Evolutionary conservation across 164 flowering plant species (phyloP).

Genomic region (Vitis amurensis): DNA sequence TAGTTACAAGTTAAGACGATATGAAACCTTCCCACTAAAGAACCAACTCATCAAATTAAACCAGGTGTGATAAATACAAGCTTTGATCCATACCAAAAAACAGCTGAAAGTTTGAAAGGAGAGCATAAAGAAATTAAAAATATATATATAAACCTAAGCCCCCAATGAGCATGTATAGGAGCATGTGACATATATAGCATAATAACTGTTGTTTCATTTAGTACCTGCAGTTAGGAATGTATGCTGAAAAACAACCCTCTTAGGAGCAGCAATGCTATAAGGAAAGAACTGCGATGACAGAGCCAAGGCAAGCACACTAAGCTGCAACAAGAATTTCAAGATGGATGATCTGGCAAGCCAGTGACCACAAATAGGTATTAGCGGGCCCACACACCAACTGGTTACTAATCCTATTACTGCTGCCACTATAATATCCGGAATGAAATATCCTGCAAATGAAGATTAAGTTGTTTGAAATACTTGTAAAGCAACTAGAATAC

Average conservation of each 20-base stretch:
- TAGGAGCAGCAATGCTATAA: constrained; percentile 81
- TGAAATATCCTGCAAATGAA: constrained; percentile 72
- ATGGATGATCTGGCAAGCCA: constrained; percentile 78
- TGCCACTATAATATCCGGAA: constrained; percentile 80
- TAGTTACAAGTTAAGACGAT: no score
- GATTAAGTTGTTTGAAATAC: not conserved
- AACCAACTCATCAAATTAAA: not conserved
- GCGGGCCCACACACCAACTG: constrained; percentile 86
- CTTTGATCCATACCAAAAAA: not conserved
- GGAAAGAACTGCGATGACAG: constrained; percentile 91
- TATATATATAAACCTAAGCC: not conserved
- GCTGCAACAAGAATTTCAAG: constrained; percentile 62
- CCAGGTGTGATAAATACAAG: not conserved
- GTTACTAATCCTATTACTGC: constrained; percentile 70
- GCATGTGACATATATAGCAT: not conserved
- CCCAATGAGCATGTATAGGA: no score
- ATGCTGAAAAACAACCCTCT: constrained; percentile 89
- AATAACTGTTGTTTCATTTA: not conserved
- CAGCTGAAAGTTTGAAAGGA: not conserved
- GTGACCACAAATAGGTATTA: constrained; percentile 67
- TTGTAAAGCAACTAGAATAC: no score
- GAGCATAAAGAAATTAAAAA: not conserved
- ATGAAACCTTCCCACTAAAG: not conserved
- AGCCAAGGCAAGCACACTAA: constrained; percentile 72
- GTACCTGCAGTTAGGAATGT: constrained; percentile 71